Evolutionary conservation across 352 stramenopile species (phyloP).

Genomic region (Aphanomyces invadans): DNA sequence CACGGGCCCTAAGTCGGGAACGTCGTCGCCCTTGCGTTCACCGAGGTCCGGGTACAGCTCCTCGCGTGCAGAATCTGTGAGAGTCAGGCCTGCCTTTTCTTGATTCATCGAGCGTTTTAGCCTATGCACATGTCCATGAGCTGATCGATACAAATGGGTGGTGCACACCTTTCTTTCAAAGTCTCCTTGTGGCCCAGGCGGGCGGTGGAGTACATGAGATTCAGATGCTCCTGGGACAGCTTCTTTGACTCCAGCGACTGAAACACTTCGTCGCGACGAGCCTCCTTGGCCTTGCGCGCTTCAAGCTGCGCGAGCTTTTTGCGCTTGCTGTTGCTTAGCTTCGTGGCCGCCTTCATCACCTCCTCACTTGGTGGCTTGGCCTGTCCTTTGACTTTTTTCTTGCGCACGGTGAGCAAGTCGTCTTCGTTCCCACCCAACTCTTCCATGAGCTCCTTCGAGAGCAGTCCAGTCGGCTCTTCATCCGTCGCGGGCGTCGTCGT

Average conservation of each 20-base stretch:
- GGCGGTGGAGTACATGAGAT: slow-evolving; percentile 68
- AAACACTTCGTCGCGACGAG: slow-evolving; percentile 58
- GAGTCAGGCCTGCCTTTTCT: slow-evolving; percentile 59
- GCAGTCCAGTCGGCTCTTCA: slow-evolving; percentile 27
- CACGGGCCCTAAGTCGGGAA: no score
- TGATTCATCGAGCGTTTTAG: slow-evolving; percentile 71
- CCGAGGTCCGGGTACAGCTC: slow-evolving; percentile 46
- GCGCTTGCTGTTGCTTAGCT: slow-evolving; percentile 75
- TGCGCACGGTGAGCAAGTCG: slow-evolving; percentile 56
- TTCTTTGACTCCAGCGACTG: slow-evolving; percentile 63
- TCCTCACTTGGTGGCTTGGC: slow-evolving; percentile 37
- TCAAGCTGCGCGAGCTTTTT: slow-evolving; percentile 73
- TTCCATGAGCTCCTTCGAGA: slow-evolving; percentile 56
- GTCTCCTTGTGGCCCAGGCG: slow-evolving; percentile 78
- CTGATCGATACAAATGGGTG: background rate
- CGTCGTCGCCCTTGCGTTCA: no score
- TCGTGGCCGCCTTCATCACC: slow-evolving; percentile 49
- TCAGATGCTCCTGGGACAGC: slow-evolving; percentile 54
- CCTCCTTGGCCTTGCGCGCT: slow-evolving; percentile 70
- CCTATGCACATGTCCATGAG: background rate
- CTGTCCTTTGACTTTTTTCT: slow-evolving; percentile 47
- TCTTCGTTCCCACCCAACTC: slow-evolving; percentile 54
- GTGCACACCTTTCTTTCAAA: slow-evolving; percentile 49
- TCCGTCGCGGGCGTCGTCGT: slow-evolving; percentile 7
- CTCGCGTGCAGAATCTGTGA: slow-evolving; percentile 39